A percentile compares a stretch with the other conserved stretches of the same genome.
Evolutionary conservation across 2,329 filamentous ascomycete species (phyloP).

Genomic region (Leptographium lundbergii): DNA sequence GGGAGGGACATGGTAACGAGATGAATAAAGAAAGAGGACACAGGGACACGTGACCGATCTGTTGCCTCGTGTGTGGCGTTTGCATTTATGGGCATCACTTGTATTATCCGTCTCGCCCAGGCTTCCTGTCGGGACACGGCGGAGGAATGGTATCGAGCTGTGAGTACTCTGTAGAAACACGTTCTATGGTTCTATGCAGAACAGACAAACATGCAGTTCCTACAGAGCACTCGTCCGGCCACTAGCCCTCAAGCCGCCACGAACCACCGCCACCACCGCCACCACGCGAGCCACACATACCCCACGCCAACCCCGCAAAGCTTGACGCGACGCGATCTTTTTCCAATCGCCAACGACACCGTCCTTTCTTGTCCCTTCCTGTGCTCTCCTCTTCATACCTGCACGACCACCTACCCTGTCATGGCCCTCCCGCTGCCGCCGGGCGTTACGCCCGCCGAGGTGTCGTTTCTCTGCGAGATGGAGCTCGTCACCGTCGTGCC

Average conservation of each 20-base stretch:
- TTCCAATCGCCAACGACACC: background rate
- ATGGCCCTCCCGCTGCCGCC: slow-evolving; percentile 40
- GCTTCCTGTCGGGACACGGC: no score
- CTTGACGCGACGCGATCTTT: background rate
- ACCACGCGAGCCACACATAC: background rate
- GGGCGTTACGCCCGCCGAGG: slow-evolving; percentile 68
- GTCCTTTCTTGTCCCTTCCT: background rate
- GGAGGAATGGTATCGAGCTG: no score
- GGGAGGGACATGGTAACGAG: background rate
- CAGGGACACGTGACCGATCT: no score
- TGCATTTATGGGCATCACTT: no score
- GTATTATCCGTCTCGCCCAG: no score
- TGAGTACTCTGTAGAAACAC: no score
- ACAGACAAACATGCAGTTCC: no score
- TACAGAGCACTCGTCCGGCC: no score
- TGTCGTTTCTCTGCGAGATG: slow-evolving; percentile 95
- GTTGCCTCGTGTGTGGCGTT: no score
- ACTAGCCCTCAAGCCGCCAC: background rate
- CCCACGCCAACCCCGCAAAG: background rate
- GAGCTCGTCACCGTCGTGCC: slow-evolving; percentile 88
- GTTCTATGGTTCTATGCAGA: no score
- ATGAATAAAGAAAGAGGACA: background rate
- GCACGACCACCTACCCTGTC: background rate
- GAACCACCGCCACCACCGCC: background rate
- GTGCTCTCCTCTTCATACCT: background rate